Conservation (phyloP, 768 basidiomycete species). For the Mycena sanguinolenta region DNA sequence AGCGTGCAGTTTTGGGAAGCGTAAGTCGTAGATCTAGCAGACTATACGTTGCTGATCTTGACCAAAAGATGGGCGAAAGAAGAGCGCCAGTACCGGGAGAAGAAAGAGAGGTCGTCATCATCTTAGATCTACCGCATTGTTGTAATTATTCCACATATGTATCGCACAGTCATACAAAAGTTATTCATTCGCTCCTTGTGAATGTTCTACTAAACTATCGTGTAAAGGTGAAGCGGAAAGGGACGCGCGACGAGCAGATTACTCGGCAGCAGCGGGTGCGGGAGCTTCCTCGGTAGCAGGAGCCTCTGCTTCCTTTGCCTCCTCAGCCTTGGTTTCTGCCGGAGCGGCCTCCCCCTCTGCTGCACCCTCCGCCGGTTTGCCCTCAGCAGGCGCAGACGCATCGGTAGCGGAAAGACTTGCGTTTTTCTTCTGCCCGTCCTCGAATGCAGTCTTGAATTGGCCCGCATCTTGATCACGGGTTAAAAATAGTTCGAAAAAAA, state of each 20-base stretch:
- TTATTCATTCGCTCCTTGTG: slow-evolving; percentile 30
- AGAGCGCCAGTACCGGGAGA: slow-evolving; percentile 55
- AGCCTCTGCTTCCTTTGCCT: slow-evolving; percentile 42
- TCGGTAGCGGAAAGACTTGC: slow-evolving; percentile 52
- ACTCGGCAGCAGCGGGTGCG: slow-evolving; percentile 38
- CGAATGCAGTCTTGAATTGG: slow-evolving; percentile 92
- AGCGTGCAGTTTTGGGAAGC: slow-evolving; percentile 78
- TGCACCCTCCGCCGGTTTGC: slow-evolving; percentile 28
- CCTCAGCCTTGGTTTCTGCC: slow-evolving; percentile 46
- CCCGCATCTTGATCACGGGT: slow-evolving; percentile 71
- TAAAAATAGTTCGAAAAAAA: background rate
- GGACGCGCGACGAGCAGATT: slow-evolving; percentile 10
- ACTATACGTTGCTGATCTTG: too few relatives aligned
- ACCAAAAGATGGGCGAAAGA: slow-evolving; percentile 83
- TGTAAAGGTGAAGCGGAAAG: slow-evolving; percentile 11
- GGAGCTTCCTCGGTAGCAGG: slow-evolving; percentile 35
- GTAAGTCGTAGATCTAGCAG: too few relatives aligned
- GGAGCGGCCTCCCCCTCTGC: slow-evolving; percentile 37
- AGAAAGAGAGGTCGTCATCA: background rate
- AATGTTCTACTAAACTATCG: slow-evolving; percentile 36
- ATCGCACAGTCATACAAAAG: slow-evolving; percentile 36
- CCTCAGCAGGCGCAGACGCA: slow-evolving; percentile 38
- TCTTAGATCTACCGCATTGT: slow-evolving; percentile 15
- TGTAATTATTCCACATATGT: slow-evolving; percentile 33
- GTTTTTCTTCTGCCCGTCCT: slow-evolving; percentile 84